phyloP scores from a whole-genome alignment of 306 rosid species.

The Quercus ilex region DNA sequence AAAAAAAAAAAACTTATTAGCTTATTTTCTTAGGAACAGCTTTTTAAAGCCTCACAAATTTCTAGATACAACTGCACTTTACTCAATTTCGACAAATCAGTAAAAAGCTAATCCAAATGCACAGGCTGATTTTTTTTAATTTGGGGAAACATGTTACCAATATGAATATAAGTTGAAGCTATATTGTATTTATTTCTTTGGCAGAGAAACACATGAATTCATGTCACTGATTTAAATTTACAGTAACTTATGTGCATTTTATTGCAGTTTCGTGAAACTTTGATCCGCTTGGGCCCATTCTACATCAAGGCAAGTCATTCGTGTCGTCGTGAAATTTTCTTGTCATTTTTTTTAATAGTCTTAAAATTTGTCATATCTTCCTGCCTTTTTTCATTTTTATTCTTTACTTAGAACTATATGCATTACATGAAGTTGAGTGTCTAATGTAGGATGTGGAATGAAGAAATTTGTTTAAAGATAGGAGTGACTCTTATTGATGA shows the following conservation, averaged over 20 bases:
- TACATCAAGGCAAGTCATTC: conserved; percentile 80
- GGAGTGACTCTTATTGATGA: no score
- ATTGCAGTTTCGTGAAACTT: conserved; percentile 95
- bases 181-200: conserved; percentile 2
- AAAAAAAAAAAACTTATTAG: no score
- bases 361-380: neutral
- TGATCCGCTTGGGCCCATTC: conserved; percentile 94
- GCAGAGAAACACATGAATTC: conserved; percentile 7
- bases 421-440: neutral
- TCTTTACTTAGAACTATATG: neutral
- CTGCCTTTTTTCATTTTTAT: neutral
- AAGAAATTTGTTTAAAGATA: no score
- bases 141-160: neutral
- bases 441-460: neutral
- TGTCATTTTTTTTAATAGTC: neutral
- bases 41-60: no score
- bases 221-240: conserved; percentile 23
- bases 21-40: no score
- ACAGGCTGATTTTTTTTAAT: no score
- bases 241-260: conserved; percentile 34
- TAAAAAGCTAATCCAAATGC: no score
- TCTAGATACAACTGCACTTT: no score
- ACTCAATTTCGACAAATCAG: no score
- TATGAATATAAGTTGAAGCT: conserved; percentile 8
- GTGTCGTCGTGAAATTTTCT: conserved; percentile 12